A percentile compares a stretch with the other conserved stretches of the same genome.
These are phyloP conservation scores for Botrytis aclada DNA, from an alignment of 2,329 filamentous ascomycete genomes.

Conservation along the genomic window DNA sequence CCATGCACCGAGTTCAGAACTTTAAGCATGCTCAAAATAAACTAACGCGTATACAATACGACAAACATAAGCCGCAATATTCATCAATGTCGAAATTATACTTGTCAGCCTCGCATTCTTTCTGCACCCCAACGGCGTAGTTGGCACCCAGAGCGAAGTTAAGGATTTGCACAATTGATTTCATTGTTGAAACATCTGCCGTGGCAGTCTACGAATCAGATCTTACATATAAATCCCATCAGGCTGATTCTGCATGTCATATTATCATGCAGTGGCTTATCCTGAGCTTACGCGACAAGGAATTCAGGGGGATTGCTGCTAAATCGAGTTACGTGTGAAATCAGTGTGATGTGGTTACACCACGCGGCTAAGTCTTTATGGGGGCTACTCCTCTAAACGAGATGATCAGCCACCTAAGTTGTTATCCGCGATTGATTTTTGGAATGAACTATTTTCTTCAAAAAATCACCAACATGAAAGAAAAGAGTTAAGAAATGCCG, in stretches of 20 bases:
- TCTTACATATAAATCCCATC: neutral
- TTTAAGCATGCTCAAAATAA: neutral
- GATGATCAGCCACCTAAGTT: neutral
- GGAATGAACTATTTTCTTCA: neutral
- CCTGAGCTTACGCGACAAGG: neutral
- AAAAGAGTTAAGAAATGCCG: neutral
- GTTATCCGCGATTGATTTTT: neutral
- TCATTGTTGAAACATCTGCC: neutral
- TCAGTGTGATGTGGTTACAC: neutral
- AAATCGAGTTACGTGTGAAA: neutral
- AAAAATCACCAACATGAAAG: neutral
- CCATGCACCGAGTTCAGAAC: neutral
- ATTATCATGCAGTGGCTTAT: neutral
- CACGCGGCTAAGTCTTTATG: neutral
- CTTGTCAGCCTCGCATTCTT: neutral
- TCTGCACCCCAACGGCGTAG: neutral
- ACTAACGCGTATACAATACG: too few relatives aligned
- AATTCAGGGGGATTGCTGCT: slow-evolving; percentile 7
- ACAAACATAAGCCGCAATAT: neutral
- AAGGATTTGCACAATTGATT: neutral
- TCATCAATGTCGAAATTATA: neutral
- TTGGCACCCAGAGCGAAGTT: neutral
- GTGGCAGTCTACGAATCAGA: slow-evolving; percentile 1
- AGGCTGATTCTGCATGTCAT: slow-evolving; percentile 6
- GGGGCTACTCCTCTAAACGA: slow-evolving; percentile 1